Conservation (phyloP, 306 rosid species). For the Malus fusca region DNA sequence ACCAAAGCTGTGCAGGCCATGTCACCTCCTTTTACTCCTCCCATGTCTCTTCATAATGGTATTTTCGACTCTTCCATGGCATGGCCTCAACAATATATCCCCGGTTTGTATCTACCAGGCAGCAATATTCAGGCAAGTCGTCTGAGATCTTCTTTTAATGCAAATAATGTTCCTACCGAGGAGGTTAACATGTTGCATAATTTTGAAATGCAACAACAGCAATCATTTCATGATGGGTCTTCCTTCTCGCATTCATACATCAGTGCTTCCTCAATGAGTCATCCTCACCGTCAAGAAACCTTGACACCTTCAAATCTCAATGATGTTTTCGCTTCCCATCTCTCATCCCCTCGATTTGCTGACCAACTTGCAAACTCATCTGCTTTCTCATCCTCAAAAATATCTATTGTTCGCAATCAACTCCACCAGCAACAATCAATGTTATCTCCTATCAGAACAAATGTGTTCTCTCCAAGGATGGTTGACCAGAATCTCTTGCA, state of each 20-base stretch:
- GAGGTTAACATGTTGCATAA: not conserved
- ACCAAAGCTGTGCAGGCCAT: not conserved
- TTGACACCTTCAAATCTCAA: constrained; percentile 2
- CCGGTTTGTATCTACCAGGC: not conserved
- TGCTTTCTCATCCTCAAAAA: not conserved
- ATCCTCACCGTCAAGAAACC: not conserved
- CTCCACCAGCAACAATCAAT: not conserved
- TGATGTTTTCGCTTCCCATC: not conserved
- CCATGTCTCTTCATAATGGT: not conserved
- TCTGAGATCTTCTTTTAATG: not conserved
- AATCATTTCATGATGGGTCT: not conserved
- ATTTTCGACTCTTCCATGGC: not conserved
- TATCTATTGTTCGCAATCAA: not conserved
- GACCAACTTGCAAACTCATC: not conserved
- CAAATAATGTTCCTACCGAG: not conserved
- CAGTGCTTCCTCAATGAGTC: not conserved
- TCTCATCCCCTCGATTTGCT: not conserved
- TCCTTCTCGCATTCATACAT: not conserved
- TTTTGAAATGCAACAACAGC: not conserved
- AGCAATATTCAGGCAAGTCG: not conserved
- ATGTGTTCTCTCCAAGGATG: not conserved
- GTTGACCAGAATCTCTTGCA: not conserved
- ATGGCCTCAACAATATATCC: not conserved
- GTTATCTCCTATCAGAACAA: not conserved
- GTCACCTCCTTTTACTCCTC: not conserved